Conservation (phyloP, 805 yeast species). For the Candida arabinofermentans region DNA sequence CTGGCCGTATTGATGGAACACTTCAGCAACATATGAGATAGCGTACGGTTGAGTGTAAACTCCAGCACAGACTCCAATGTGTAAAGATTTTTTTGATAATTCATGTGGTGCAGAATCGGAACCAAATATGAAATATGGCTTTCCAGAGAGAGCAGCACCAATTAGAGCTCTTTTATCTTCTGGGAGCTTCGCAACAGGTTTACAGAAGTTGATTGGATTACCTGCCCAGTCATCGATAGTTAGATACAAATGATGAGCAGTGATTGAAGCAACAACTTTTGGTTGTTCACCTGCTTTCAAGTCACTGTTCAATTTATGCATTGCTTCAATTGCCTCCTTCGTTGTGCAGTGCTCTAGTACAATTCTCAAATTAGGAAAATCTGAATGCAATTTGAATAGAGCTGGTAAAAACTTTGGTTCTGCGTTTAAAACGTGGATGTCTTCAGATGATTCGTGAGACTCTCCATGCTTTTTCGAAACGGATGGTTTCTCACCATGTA, state of each 20-base stretch:
- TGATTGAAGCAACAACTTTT: slow-evolving; percentile 84
- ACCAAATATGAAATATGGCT: slow-evolving; percentile 92
- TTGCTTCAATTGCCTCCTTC: slow-evolving; percentile 76
- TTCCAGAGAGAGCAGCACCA: slow-evolving; percentile 86
- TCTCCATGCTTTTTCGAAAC: slow-evolving; percentile 21
- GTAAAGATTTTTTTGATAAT: slow-evolving; percentile 67
- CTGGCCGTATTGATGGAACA: slow-evolving; percentile 64
- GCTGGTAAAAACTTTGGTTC: slow-evolving; percentile 93
- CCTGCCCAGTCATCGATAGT: slow-evolving; percentile 98
- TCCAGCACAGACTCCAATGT: slow-evolving; percentile 93
- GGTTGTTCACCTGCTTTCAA: slow-evolving; percentile 31
- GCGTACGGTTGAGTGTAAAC: slow-evolving; percentile 88
- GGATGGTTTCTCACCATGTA: slow-evolving; percentile 95
- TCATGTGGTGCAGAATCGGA: slow-evolving; percentile 99
- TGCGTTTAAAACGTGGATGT: slow-evolving; percentile 89
- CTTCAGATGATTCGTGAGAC: slow-evolving; percentile 43
- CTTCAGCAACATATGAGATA: slow-evolving; percentile 78
- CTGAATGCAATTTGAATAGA: slow-evolving; percentile 65
- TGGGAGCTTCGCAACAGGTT: slow-evolving; percentile 96
- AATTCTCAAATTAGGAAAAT: slow-evolving; percentile 83
- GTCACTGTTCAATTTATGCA: slow-evolving; percentile 59
- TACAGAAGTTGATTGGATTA: slow-evolving; percentile 89
- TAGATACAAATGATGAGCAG: slow-evolving; percentile 89
- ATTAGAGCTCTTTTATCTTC: slow-evolving; percentile 76
- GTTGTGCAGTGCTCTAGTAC: slow-evolving; percentile 95